Percentiles rank a stretch among this genome's conserved stretches.
Conservation (phyloP, 305 asterid genomes). For the Fraxinus latifolia region DNA sequence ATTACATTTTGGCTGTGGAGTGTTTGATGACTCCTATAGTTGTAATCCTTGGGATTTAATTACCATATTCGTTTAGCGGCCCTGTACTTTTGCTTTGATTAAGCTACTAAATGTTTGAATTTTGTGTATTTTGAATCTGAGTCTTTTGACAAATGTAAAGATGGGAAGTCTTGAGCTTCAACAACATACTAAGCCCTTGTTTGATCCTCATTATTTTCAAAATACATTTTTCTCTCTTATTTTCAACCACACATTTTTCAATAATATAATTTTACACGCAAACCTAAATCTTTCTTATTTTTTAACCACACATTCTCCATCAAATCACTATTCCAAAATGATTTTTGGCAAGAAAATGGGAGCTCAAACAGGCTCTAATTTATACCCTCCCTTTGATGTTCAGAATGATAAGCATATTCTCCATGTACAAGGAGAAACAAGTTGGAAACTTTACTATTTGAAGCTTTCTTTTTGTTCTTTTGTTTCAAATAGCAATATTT, state of each 20-base stretch:
- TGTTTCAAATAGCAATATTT: background rate
- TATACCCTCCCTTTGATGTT: constrained; percentile 2
- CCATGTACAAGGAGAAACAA: background rate
- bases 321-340: background rate
- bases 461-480: constrained; percentile 13
- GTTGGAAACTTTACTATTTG: constrained; percentile 10
- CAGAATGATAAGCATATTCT: background rate
- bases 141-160: background rate
- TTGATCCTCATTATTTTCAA: background rate
- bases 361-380: background rate
- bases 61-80: background rate
- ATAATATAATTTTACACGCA: no score
- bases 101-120: background rate
- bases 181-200: background rate
- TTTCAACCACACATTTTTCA: background rate
- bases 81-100: background rate
- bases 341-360: background rate
- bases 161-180: constrained; percentile 3
- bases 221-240: background rate
- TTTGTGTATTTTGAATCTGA: background rate
- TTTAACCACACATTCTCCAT: background rate
- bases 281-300: background rate
- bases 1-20: background rate
- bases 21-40: background rate
- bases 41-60: background rate